Evolutionary conservation across 257 asterid species (phyloP), one percentile per base, ranked within the genome.

Genomic region (Rhazya stricta): DNA sequence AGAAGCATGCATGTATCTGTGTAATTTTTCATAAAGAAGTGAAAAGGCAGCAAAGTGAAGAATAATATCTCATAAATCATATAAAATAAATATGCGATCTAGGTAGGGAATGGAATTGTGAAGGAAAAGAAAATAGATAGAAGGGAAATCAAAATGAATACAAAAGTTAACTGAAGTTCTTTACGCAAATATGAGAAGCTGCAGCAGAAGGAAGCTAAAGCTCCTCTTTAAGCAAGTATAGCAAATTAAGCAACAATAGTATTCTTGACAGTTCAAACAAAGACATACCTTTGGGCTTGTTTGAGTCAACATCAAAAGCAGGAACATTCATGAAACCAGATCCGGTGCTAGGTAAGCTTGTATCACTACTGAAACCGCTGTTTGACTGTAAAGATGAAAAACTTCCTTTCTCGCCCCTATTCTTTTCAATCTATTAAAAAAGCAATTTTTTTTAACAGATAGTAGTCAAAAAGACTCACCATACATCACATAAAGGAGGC

Each of bases 301-400:
- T 69, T 54, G 89, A 76, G 19, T 94, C 98, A 70, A 85, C 77
- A 75, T 94, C 97, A 74, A 88, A 87, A 72, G 88, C 89, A 69
- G 92, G 80, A 53, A 87, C 91, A 79, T 84, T 77, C 73, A 90
- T 94, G 67, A 84, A 88, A 78, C 96, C 96, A 83, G 90, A 84
- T 80, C 80, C 81, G 43, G 73, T 73, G 54, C 79, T 85, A 32
- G 97, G 46, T 54, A 84, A 77, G 86, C 81, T 70, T 62, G 79
- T 63, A 76, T 93, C 98, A 71, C 84, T 90, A 70, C 98, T 95
- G 75, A 93, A 91, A 68, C 96, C 94, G 78, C 25, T 39, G 10
- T 66, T 48, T 69, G 74, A 69, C 56, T 69, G 74, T 45, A 69
- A 69, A 69, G 74, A 68, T 29, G 58, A 43, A 48, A 45, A 69